Conservation (phyloP, 1,284 basidiomycete genomes). For the Cutaneotrichosporon sp. region DNA sequence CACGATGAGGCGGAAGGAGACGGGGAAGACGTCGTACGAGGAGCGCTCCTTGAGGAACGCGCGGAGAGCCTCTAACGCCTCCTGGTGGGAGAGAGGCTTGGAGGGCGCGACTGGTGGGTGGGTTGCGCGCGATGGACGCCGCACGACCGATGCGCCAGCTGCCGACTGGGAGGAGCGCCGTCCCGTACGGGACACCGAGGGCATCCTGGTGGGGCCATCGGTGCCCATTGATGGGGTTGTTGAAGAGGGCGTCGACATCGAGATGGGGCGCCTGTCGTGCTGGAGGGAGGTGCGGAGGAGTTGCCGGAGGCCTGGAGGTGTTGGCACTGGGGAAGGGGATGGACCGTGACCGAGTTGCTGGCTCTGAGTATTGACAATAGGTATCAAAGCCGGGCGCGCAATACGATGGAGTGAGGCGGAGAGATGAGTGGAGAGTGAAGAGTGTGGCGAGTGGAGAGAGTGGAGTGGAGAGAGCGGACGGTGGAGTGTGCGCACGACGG, state of each 20-base stretch:
- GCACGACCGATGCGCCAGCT: slow-evolving; percentile 23
- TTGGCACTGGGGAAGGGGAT: neutral
- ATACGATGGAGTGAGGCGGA: neutral
- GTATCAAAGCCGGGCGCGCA: neutral
- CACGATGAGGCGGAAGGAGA: slow-evolving; percentile 94
- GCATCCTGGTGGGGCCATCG: slow-evolving; percentile 16
- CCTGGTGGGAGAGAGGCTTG: slow-evolving; percentile 60
- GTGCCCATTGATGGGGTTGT: neutral
- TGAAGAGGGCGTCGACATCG: slow-evolving; percentile 15
- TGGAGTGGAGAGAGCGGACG: no score
- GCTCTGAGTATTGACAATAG: neutral
- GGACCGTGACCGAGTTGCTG: neutral
- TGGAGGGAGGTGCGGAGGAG: neutral
- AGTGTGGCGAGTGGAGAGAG: neutral
- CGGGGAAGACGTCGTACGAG: slow-evolving; percentile 93
- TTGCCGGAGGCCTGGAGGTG: neutral
- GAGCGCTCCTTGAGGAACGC: slow-evolving; percentile 80
- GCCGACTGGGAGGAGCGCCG: slow-evolving; percentile 24
- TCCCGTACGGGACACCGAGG: slow-evolving; percentile 20
- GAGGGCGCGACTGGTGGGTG: slow-evolving; percentile 40
- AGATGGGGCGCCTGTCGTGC: neutral
- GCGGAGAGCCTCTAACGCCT: slow-evolving; percentile 75
- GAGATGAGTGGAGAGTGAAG: neutral
- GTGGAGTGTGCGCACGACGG: no score
- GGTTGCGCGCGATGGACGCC: slow-evolving; percentile 44